Base-by-base conservation (phyloP, 2,329 filamentous ascomycete species). In the Rhynchosporium secalis region DNA sequence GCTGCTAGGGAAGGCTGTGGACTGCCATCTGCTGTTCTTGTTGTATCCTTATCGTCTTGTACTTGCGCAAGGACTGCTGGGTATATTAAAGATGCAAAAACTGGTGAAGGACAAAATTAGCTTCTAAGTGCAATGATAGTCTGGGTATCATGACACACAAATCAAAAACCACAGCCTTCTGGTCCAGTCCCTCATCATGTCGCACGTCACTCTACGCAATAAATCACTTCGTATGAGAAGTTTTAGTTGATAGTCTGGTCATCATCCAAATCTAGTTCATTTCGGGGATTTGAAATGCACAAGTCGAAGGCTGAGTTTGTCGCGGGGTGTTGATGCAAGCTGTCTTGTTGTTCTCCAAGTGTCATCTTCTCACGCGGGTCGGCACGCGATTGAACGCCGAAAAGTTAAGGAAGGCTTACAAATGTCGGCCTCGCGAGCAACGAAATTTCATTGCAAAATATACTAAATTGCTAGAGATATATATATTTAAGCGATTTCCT, bases 81-180 rank as follows among this genome's bases (percentile, higher is more conserved):
- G 31, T 69, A 49, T 15, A 70, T 45, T 46, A 71, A 57, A 52
- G 72, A 70, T 38, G 72, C 62, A 55, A 72, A 67, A 40, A 71
- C 72, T 74, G 41, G 54, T 33, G 33, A 56, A 45, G 52, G 45
- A 5, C 12, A 41, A 54, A 28, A 46, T 59, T 56, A 60, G 62
- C 58, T 54, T 51, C 51, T 10, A 33, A 28, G 41, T 48, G 48
- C 41, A 56, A 15, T 15, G 43, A 54, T 20, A 5, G 20, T 54
- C 36, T 54, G 38, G 31, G 41, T 51, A 64, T 33, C 33, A 51
- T 51, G 52, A 65, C 72, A 54, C 72, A 75, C 73, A 62, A 57
- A 74, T 64, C 43, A 74, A 68, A 49, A 72, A 68, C 66, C 72
- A 71, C 68, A 73, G 66, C 67, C 69, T 70, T 64, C 64, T 69